Conservation (phyloP, 768 basidiomycete genomes). For the Mrakia gelida region DNA sequence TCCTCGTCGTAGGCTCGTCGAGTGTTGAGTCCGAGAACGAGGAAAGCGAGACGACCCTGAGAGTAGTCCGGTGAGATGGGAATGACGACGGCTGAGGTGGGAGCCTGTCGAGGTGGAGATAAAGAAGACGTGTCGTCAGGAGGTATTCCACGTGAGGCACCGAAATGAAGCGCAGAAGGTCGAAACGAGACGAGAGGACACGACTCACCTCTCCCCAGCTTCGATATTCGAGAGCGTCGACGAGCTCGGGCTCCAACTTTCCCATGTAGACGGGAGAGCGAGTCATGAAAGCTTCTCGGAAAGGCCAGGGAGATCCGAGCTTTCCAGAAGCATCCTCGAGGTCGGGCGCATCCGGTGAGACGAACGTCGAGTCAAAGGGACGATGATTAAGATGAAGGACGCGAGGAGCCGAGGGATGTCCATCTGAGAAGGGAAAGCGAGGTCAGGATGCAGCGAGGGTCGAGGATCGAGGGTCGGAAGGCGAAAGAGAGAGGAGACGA, state of each 20-base stretch:
- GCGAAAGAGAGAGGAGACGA: not conserved
- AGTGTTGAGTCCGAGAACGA: conserved; percentile 15
- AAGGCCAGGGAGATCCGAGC: conserved; percentile 24
- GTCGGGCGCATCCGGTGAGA: not conserved
- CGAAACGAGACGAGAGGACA: no score
- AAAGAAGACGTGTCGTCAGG: not conserved
- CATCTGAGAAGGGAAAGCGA: not conserved
- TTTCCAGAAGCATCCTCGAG: no score
- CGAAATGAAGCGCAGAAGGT: no score
- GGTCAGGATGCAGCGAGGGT: not conserved
- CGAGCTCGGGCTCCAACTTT: conserved; percentile 11
- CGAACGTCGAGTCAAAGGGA: conserved; percentile 3
- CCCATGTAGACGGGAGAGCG: not conserved
- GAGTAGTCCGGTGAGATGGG: conserved; percentile 21
- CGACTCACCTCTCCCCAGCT: conserved; percentile 22
- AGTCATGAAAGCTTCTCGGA: conserved; percentile 29
- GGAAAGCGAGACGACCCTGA: conserved; percentile 21
- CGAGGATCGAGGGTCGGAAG: not conserved
- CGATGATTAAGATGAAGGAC: conserved; percentile 19
- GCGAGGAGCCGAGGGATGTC: conserved; percentile 17
- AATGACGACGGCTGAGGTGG: conserved; percentile 1
- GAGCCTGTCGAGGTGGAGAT: not conserved
- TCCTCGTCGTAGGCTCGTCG: conserved; percentile 21
- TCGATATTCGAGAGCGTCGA: conserved; percentile 22
- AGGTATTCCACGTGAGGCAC: no score